Evolutionary conservation across 2,329 filamentous ascomycete species (phyloP).

Genomic region (Scedosporium aurantiacum): DNA sequence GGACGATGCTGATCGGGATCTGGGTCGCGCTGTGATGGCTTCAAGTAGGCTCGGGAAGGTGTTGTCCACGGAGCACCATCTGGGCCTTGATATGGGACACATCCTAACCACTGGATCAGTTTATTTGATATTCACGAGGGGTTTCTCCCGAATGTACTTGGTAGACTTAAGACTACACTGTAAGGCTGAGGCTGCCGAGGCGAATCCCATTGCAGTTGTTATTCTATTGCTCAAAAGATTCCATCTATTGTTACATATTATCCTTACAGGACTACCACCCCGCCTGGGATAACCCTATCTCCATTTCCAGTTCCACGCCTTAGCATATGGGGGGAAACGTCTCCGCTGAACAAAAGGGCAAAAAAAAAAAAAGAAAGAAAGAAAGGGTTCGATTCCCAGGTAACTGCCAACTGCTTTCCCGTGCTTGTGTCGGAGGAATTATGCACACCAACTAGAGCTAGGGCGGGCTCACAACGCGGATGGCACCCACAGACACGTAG

Average conservation of each 20-base stretch:
- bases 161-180: not conserved
- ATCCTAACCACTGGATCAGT: not conserved
- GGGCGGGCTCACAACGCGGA: not conserved
- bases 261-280: slow-evolving; percentile 18
- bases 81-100: not conserved
- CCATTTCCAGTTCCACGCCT: not conserved
- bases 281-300: slow-evolving; percentile 4
- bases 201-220: not conserved
- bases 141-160: no score
- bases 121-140: no score
- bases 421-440: not conserved
- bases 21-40: not conserved
- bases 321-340: not conserved
- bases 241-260: slow-evolving; percentile 19
- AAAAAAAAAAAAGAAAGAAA: not conserved
- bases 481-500: not conserved
- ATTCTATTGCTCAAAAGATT: not conserved
- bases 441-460: not conserved
- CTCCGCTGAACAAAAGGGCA: not conserved
- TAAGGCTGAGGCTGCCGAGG: not conserved
- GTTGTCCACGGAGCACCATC: not conserved
- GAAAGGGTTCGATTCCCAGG: not conserved
- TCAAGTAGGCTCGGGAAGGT: not conserved
- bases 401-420: not conserved
- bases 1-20: not conserved